A percentile compares a stretch with the other conserved stretches of the same genome.
These are phyloP conservation scores for Afroboletus lepidellus DNA, from an alignment of 1,284 basidiomycete species.

Conservation along the genomic window DNA sequence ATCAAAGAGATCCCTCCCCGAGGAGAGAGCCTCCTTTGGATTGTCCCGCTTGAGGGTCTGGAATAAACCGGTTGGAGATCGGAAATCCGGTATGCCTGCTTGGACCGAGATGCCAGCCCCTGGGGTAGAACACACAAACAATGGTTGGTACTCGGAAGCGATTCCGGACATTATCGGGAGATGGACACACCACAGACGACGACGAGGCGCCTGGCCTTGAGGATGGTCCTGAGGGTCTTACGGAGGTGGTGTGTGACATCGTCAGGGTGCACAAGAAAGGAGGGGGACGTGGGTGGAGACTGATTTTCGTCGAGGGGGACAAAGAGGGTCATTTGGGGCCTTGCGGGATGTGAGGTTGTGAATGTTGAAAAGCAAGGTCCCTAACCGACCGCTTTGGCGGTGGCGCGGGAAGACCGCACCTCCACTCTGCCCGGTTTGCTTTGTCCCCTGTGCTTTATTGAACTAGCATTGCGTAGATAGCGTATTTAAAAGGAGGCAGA, in stretches of 20 bases:
- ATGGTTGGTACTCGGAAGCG: slow-evolving; percentile 12
- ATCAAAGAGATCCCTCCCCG: slow-evolving; percentile 90
- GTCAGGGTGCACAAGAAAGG: slow-evolving; percentile 40
- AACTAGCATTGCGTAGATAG: slow-evolving; percentile 3
- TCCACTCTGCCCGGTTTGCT: slow-evolving; percentile 6
- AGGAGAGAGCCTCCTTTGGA: slow-evolving; percentile 65
- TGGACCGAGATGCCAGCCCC: slow-evolving; percentile 92
- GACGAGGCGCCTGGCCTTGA: slow-evolving; percentile 79
- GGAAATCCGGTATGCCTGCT: slow-evolving; percentile 91
- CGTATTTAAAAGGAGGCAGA: slow-evolving; percentile 12
- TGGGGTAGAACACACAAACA: slow-evolving; percentile 28
- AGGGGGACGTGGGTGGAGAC: slow-evolving; percentile 27
- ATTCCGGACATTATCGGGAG: slow-evolving; percentile 9
- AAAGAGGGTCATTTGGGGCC: slow-evolving; percentile 31
- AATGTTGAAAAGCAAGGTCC: slow-evolving; percentile 11
- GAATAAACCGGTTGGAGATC: slow-evolving; percentile 83
- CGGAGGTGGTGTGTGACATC: slow-evolving; percentile 44
- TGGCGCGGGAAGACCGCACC: slow-evolving; percentile 27
- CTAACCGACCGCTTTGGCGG: slow-evolving; percentile 8
- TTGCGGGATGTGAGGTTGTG: slow-evolving; percentile 29
- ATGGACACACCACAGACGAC: slow-evolving; percentile 76
- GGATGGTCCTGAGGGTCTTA: slow-evolving; percentile 60
- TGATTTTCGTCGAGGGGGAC: slow-evolving; percentile 30
- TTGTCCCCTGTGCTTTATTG: slow-evolving; percentile 19
- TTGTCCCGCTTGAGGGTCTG: slow-evolving; percentile 76